phyloP scores from a whole-genome alignment of 139 green algal species.

The Klebsormidium nitens region DNA sequence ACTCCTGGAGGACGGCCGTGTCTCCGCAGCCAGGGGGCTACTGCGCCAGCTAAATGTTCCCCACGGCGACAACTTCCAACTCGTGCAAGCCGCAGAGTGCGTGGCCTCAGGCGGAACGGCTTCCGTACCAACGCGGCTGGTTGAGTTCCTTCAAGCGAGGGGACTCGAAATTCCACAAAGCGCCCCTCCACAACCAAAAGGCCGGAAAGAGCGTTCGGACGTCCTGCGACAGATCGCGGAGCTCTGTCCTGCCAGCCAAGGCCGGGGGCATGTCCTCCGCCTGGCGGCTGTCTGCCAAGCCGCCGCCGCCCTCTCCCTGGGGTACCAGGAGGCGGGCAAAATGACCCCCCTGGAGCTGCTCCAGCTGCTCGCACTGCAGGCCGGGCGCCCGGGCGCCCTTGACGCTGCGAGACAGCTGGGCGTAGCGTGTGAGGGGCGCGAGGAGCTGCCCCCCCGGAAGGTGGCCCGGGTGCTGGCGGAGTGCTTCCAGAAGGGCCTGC shows the following conservation, averaged over 20 bases:
- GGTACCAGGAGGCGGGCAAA: constrained; percentile 3
- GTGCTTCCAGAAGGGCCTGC: constrained; percentile 21
- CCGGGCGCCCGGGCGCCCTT: constrained; percentile 15
- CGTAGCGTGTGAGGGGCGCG: background rate
- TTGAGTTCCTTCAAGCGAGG: too few relatives aligned
- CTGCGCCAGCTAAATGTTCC: too few relatives aligned
- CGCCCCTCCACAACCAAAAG: too few relatives aligned
- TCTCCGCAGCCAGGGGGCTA: too few relatives aligned
- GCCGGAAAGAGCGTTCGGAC: too few relatives aligned
- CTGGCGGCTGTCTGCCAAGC: background rate
- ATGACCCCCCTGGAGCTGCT: constrained; percentile 14
- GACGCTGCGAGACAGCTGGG: constrained; percentile 8
- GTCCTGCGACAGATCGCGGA: background rate
- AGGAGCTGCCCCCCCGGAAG: constrained; percentile 1
- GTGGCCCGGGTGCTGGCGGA: constrained; percentile 15
- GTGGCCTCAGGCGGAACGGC: too few relatives aligned
- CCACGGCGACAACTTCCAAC: too few relatives aligned
- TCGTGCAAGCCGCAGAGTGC: too few relatives aligned
- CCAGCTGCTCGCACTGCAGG: constrained; percentile 12
- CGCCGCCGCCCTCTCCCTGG: background rate
- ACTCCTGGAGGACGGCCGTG: too few relatives aligned
- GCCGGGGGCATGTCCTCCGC: constrained; percentile 1
- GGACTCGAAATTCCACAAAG: too few relatives aligned
- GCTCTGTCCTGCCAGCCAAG: constrained; percentile 1
- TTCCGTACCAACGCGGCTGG: too few relatives aligned